Evolutionary conservation across 768 basidiomycete species (phyloP), one percentile per base, ranked within the genome.

Genomic region (Postia placenta): DNA sequence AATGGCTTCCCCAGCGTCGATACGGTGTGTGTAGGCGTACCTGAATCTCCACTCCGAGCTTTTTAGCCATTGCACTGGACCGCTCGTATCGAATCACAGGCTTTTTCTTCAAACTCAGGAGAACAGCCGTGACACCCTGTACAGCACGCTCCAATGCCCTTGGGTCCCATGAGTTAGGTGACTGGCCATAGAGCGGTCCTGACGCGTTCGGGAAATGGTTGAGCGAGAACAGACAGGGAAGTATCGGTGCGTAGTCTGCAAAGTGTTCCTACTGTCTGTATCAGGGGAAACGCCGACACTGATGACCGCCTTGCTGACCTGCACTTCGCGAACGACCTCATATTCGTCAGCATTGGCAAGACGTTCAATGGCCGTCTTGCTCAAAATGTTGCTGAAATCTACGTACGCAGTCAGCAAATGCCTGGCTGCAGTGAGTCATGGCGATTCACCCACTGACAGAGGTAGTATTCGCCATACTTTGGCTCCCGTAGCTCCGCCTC

Each of bases 331-430:
- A 12, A 99, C 95, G 15, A 97, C 87, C 66, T 99, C 96, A 55
- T 90, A 91, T 66, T 96, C 92, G 64, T 99, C 96, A 17, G 85
- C 89, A 58, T 91, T 86, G 0, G 96, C 96, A 44, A 98, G 74
- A 9, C 90, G 79, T 67, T 98, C 96, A 42, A 99, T 97, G 23
- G 85, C 79, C 4, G 78, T 74, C 72, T 98, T 98, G 54, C 79
- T 90, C 54, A 99, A 67, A 35, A 89, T 81, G 60, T 93, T 98
- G 70, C 93, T 97, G 64, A 99, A 99, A 69, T 96, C 95, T 98
- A 50, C 23, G 36, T 12, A n/a, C 19, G 39, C 19, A 7, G 15
- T 37, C 7, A 47, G 41, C 43, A 19, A 37, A 42, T 11, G 25
- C 30, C 30, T 33, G 30, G 30, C 9, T 33, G 30, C 9, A 33